Evolutionary conservation across 305 asterid genomes (phyloP).

Genomic region (Solanum aculeatissimum): DNA sequence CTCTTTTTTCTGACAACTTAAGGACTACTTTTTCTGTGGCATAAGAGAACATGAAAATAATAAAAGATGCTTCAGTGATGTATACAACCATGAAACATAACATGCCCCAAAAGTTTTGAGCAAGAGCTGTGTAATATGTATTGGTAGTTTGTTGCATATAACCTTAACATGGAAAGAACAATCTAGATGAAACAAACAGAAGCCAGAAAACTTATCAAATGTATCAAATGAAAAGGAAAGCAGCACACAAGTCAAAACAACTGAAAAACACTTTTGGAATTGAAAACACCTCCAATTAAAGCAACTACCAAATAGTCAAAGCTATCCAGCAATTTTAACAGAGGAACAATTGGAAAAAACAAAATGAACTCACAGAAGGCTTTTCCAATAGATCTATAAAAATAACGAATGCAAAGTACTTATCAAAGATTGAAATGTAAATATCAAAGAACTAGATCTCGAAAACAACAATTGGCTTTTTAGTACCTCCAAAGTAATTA

Average conservation of each 20-base stretch:
- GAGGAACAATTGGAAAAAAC: background rate
- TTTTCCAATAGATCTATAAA: background rate
- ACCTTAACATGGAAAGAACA: background rate
- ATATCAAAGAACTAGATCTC: background rate
- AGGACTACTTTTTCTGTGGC: background rate
- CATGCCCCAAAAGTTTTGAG: background rate
- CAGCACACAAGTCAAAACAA: background rate
- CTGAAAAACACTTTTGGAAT: background rate
- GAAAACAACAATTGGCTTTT: background rate
- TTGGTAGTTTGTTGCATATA: background rate
- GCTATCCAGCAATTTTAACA: background rate
- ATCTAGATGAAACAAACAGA: background rate
- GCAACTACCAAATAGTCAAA: background rate
- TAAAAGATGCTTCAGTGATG: background rate
- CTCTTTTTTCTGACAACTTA: background rate
- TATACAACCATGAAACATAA: background rate
- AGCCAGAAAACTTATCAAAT: background rate
- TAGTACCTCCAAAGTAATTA: slow-evolving; percentile 77
- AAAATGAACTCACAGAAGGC: background rate
- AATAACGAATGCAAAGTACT: background rate
- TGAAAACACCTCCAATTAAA: background rate
- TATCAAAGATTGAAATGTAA: background rate
- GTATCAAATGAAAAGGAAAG: background rate
- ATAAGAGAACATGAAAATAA: background rate
- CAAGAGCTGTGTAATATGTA: background rate